Evolutionary conservation across 1,284 basidiomycete genomes (phyloP), one percentile per base, ranked within the genome.

Genomic region (Rhodotorula glutinis): DNA sequence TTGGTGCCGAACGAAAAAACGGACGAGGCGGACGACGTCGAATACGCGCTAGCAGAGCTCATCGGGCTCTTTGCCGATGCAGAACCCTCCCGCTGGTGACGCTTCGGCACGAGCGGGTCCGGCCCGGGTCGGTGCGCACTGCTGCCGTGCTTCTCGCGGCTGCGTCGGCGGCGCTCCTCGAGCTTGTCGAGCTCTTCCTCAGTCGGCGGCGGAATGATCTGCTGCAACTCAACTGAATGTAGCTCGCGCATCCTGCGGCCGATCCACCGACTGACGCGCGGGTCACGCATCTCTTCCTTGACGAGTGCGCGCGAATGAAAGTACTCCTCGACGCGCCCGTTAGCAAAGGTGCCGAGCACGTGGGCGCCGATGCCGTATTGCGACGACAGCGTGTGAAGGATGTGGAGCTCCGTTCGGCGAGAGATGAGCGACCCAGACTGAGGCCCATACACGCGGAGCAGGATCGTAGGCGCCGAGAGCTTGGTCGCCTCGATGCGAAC

Each of bases 311-410:
- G 83, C 25, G 91, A 92, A 67, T 92, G 86, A 78, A 96, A 95
- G 80, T 91, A 94, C 78, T 96, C 89, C 80, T 96, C 93, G 57
- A 96, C 82, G 49, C 93, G 87, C 46, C 93, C 93, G 78, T 97
- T 97, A 73, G 85, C 84, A 79, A 97, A 96, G 1, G 92, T 96
- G 60, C 93, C 93, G 77, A 90, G 92, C 40, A 97, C 86, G 72
- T 85, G 85, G 40, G 93, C 92, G n/a, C 92, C 93, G 64, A 97
- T 89, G 73, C 84, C 85, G 79, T 93, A 95, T 69, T 82, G 83
- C 25, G 89, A 89, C 44, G 91, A 93, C 57, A 97, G 86, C 54
- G 89, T 82, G 79, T 96, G 90, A 49, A 97, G 85, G 33, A 87
- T 90, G 72, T 88, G 87, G 41, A 96, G 84, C 78, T 96, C 93